Conservation (phyloP, 2,329 filamentous ascomycete species). For the Lithohypha guttulata region DNA sequence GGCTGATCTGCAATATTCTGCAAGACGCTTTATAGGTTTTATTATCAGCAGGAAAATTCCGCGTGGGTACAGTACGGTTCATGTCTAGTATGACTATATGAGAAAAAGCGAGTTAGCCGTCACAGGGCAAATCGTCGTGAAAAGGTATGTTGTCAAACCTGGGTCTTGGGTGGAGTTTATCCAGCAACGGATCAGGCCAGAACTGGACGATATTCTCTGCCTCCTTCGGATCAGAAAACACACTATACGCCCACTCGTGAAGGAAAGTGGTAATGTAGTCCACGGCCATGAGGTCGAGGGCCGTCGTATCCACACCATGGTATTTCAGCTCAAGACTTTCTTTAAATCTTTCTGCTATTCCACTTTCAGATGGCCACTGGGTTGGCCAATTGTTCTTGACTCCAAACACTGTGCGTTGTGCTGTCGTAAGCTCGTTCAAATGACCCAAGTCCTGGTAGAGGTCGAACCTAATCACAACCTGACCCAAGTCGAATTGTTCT, state of each 20-base stretch:
- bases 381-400: neutral
- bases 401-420: conserved; percentile 1
- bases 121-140: too few species aligned
- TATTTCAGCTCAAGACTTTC: neutral
- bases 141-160: too few species aligned
- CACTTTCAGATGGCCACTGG: neutral
- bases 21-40: too few species aligned
- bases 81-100: too few species aligned
- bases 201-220: too few species aligned
- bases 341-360: neutral
- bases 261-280: neutral
- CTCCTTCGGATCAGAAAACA: too few species aligned
- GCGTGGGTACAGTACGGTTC: too few species aligned
- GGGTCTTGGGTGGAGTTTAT: too few species aligned
- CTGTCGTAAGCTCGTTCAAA: neutral
- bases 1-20: too few species aligned
- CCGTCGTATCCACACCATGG: neutral
- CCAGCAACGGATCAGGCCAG: too few species aligned
- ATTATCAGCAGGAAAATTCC: too few species aligned
- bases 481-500: neutral
- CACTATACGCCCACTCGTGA: neutral
- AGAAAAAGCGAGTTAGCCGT: too few species aligned
- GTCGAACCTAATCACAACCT: neutral
- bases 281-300: neutral
- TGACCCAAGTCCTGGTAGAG: conserved; percentile 2